Evolutionary conservation across 2,329 filamentous ascomycete species (phyloP).

Genomic region (Curvularia sp.): DNA sequence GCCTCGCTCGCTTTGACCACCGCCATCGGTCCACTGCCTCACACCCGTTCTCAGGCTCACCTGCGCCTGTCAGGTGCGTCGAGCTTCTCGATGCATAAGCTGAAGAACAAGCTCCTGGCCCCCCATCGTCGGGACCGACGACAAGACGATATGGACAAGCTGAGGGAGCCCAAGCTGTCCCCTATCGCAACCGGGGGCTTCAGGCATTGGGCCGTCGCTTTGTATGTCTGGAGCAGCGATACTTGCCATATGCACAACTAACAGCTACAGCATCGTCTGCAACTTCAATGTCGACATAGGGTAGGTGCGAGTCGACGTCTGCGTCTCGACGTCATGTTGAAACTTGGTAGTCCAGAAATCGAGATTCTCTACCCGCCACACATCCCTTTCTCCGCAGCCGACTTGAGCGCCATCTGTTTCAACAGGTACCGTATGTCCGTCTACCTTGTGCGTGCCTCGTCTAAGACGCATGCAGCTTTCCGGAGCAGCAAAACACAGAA

Average conservation of each 20-base stretch:
- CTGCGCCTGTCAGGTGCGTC: slow-evolving; percentile 35
- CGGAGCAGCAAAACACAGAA: slow-evolving; percentile 53
- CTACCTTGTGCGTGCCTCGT: neutral
- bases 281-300: slow-evolving; percentile 55
- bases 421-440: slow-evolving; percentile 41
- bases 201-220: slow-evolving; percentile 51
- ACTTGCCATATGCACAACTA: slow-evolving; percentile 15
- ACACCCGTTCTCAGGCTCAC: slow-evolving; percentile 18
- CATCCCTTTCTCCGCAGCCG: slow-evolving; percentile 46
- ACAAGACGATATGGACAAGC: slow-evolving; percentile 32
- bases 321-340: slow-evolving; percentile 12
- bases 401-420: slow-evolving; percentile 53
- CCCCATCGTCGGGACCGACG: slow-evolving; percentile 34
- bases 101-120: slow-evolving; percentile 42
- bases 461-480: slow-evolving; percentile 44
- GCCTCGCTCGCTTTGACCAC: slow-evolving; percentile 18
- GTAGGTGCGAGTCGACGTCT: slow-evolving; percentile 27
- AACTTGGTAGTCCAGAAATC: slow-evolving; percentile 48
- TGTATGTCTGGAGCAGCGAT: slow-evolving; percentile 35
- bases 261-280: slow-evolving; percentile 47
- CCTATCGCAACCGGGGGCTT: slow-evolving; percentile 34
- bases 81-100: slow-evolving; percentile 42
- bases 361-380: slow-evolving; percentile 52
- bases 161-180: slow-evolving; percentile 19
- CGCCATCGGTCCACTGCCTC: slow-evolving; percentile 15